Conservation (phyloP, 2,329 filamentous ascomycete genomes). For the Microdochium trichocladiopsis region DNA sequence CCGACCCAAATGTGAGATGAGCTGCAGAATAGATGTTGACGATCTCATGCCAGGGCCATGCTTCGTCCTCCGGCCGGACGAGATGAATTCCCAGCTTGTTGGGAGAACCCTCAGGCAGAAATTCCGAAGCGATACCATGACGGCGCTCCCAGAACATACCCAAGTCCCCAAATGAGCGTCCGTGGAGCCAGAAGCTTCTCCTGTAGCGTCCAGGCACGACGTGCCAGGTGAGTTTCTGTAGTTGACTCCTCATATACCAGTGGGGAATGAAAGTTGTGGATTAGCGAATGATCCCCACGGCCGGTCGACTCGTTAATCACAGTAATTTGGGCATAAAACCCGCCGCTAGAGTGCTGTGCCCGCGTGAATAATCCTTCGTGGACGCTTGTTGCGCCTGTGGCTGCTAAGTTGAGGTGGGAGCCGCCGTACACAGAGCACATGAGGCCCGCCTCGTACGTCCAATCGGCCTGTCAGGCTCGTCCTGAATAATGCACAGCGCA, state of each 20-base stretch:
- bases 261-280: neutral
- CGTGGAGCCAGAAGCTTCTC: constrained; percentile 4
- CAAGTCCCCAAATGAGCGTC: constrained; percentile 1
- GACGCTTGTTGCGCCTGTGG: neutral
- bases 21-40: constrained; percentile 2
- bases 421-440: constrained; percentile 11
- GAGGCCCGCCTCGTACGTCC: constrained; percentile 12
- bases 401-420: constrained; percentile 9
- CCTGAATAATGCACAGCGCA: constrained; percentile 23
- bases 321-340: neutral
- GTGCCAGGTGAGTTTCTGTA: neutral
- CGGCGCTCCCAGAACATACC: constrained; percentile 6
- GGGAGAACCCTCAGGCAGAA: neutral
- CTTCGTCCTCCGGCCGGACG: neutral
- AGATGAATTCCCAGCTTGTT: too few species aligned
- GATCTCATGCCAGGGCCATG: constrained; percentile 4
- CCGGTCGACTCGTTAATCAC: too few species aligned
- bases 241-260: neutral
- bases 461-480: constrained; percentile 12
- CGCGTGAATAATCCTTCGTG: neutral
- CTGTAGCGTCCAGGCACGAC: constrained; percentile 6
- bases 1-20: constrained; percentile 2
- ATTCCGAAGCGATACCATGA: neutral
- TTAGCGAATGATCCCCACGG: too few species aligned
- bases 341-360: neutral